Base-by-base conservation (phyloP, 306 rosid species). In the Prunus dulcis region DNA sequence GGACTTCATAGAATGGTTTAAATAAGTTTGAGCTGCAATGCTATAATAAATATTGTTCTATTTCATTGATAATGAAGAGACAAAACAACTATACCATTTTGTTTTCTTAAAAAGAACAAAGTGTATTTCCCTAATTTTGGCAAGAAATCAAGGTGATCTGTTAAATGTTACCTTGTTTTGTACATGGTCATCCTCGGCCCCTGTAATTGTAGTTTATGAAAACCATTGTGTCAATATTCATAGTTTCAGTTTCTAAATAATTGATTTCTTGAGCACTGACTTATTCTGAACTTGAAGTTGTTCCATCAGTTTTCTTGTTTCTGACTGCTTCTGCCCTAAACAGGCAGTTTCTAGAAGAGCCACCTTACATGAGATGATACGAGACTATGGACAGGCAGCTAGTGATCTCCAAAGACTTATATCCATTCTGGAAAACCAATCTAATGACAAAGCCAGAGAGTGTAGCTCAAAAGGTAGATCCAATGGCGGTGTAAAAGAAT, bases 281-380 rank as follows among this genome's bases (percentile, higher is more conserved):
- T 68, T 50, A 23, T 64, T 19, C n/a, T 20, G 3, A 49, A 53
- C 30, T 27, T 30, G 17, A 69, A 50, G 12, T 64, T 7, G 43
- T 51, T 77, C 3, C 10, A 1, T 73, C 38, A 25, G 32, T 69
- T 5, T 64, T 53, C 8, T 49, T 64, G 73, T 65, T 71, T 74
- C 82, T 83, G 60, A 82, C 68, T 73, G 62, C 67, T 76, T 51
- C 73, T 13, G 28, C 75, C 64, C 13, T 69, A 66, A 46, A 67
- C 85, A 95, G 98, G 97, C 97, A 65, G 84, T 94, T 80, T 89
- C 96, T 75, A 90, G 97, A 89, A 90, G 98, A 82, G 98, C 96
- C 49, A 85, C 89, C 79, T 82, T 95, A 72, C 89, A 92, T 76
- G 97, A 92, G 82, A 89, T 78, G 93, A 91, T 95, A 64, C 85